These are phyloP conservation scores for Miscanthus sacchariflorus DNA, from an alignment of 202 grass and related monocot genomes.

Conservation along the genomic window DNA sequence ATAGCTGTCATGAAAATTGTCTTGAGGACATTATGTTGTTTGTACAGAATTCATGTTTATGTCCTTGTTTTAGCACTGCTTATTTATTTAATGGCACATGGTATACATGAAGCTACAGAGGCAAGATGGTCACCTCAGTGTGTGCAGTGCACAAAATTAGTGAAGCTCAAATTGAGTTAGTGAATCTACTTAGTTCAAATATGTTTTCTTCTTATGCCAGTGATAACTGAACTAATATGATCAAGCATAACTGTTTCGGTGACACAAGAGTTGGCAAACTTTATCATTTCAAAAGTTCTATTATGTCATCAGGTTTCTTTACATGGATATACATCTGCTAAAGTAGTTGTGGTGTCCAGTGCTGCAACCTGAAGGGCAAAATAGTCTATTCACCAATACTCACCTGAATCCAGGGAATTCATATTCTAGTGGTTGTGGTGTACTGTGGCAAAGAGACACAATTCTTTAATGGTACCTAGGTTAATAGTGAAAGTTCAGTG, in stretches of 20 bases:
- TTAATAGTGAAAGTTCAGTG: background rate
- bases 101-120: background rate
- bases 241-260: background rate
- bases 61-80: background rate
- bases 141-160: background rate
- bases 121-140: background rate
- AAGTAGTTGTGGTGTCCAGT: background rate
- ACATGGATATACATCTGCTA: background rate
- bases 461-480: background rate
- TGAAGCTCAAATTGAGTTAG: background rate
- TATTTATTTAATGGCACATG: background rate
- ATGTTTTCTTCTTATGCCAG: background rate
- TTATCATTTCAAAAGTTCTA: background rate
- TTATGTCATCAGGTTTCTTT: background rate
- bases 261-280: background rate
- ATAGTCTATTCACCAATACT: background rate
- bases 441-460: background rate
- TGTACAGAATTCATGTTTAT: slow-evolving; percentile 3
- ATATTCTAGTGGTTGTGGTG: background rate
- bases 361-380: background rate
- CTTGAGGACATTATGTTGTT: background rate
- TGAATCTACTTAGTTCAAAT: background rate
- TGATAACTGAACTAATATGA: background rate
- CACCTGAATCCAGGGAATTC: background rate
- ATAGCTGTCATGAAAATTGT: background rate